phyloP scores from a whole-genome alignment of 176 grass and related monocot species.

The Carex kokanica region DNA sequence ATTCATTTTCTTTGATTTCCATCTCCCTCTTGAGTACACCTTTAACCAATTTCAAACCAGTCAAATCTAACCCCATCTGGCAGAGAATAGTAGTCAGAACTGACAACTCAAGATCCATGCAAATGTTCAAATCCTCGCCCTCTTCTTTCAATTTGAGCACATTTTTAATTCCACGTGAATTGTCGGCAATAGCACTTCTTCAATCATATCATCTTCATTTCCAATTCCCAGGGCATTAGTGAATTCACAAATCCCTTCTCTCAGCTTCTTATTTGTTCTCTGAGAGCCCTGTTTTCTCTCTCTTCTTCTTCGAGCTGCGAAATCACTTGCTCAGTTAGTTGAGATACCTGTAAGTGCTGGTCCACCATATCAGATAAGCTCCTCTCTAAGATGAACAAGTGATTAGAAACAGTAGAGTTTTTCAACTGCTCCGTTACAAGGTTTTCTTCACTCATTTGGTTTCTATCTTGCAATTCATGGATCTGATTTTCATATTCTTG shows the following conservation, averaged over 20 bases:
- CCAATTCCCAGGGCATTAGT: slow-evolving; percentile 51
- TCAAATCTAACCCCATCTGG: slow-evolving; percentile 62
- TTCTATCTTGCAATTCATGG: slow-evolving; percentile 49
- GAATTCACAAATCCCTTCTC: slow-evolving; percentile 50
- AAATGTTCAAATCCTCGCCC: slow-evolving; percentile 45
- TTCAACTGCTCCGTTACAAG: slow-evolving; percentile 59
- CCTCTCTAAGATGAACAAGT: slow-evolving; percentile 55
- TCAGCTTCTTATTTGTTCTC: slow-evolving; percentile 54
- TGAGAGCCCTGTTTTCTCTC: slow-evolving; percentile 45
- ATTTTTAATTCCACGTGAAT: slow-evolving; percentile 50
- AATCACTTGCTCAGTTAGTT: slow-evolving; percentile 41
- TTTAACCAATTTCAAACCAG: slow-evolving; percentile 52
- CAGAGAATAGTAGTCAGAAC: slow-evolving; percentile 54
- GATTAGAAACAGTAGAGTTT: slow-evolving; percentile 39
- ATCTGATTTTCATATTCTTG: slow-evolving; percentile 28
- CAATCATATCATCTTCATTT: slow-evolving; percentile 49
- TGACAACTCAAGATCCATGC: slow-evolving; percentile 55
- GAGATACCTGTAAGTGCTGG: slow-evolving; percentile 43
- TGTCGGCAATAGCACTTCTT: slow-evolving; percentile 53
- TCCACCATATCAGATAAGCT: slow-evolving; percentile 61
- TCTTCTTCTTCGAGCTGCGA: slow-evolving; percentile 56
- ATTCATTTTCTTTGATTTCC: slow-evolving; percentile 36
- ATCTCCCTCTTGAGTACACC: slow-evolving; percentile 49
- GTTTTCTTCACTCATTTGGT: slow-evolving; percentile 33
- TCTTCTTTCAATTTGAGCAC: slow-evolving; percentile 54